A percentile compares a stretch with the other conserved stretches of the same genome.
These are phyloP conservation scores for Trypanosoma lewisi DNA, from an alignment of 208 protist genomes.

Conservation along the genomic window DNA sequence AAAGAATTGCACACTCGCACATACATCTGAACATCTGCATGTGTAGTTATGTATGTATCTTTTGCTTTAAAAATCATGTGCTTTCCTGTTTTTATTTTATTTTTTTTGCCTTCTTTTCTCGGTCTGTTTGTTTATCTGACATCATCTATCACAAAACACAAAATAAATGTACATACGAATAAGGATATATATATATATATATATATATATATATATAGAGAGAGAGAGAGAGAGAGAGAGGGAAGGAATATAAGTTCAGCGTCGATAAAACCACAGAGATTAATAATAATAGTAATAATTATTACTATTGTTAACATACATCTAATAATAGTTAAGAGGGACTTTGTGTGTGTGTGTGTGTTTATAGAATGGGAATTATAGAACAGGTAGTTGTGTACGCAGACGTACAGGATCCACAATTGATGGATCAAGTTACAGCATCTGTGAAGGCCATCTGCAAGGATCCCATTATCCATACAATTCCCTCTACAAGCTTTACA, in stretches of 20 bases:
- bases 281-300: neutral
- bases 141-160: neutral
- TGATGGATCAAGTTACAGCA: conserved; percentile 12
- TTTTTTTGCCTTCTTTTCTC: neutral
- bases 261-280: neutral
- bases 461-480: neutral
- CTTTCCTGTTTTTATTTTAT: neutral
- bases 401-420: conserved; percentile 16
- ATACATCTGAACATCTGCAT: too few relatives aligned
- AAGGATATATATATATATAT: too few relatives aligned
- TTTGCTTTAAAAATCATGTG: conserved; percentile 11
- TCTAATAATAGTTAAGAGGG: too few relatives aligned
- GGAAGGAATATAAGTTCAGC: neutral
- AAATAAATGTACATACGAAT: too few relatives aligned
- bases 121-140: neutral
- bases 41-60: conserved; percentile 8
- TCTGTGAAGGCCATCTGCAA: conserved; percentile 8
- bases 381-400: conserved; percentile 26
- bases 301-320: neutral
- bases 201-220: neutral
- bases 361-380: conserved; percentile 1
- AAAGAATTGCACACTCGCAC: too few relatives aligned
- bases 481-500: neutral
- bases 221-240: neutral
- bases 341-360: too few relatives aligned